Base-by-base conservation (phyloP, 1,284 basidiomycete species). In the Mycosarcoma maydis region DNA sequence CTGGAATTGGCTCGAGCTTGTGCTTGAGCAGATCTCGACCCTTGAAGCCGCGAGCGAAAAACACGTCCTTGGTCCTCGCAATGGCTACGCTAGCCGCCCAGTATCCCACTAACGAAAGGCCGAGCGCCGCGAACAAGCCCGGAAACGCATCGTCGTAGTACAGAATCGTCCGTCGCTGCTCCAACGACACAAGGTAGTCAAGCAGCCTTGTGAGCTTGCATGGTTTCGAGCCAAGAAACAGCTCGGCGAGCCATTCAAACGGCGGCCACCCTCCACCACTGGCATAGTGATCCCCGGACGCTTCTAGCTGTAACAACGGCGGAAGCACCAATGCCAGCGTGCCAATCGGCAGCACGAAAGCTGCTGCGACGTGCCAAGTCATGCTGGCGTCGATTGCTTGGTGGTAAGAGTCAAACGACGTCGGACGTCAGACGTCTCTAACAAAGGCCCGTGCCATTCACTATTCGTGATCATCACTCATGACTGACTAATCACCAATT, bases 1-100 rank as follows among this genome's bases (percentile, higher is more conserved):
- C 96, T 30, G 96, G 94, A 76, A 94, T 97, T 76, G 33, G 32
- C 0, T 57, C 42, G 2, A 34, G 19, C 11, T 42, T 47, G 20
- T 51, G 43, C 52, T 81, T 81, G 30, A 81, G 72, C 46, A 81
- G 43, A 37, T 81, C 80, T 17, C 66, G 36, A 14, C 80, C 80
- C 20, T 65, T 56, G 50, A 81, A 77, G 0, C 80, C 80, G 2
- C 72, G 39, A 9, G 62, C 50, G 17, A 58, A 22, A 40, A 81
- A 80, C 8, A 76, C 60, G n/a, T 62, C 41, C 20, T 66, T 71
- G 3, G 76, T 71, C 17, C 34, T 41, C 3, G 40, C 34, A 17
- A 79, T 72, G 2, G 66, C 72, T 6, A 44, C 6, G 23, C 64
- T 59, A 5, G 76, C 64, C 2, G 55, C 38, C 43, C 50, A 62